A percentile compares a stretch with the other conserved stretches of the same genome.
Evolutionary conservation across 2,329 filamentous ascomycete species (phyloP).

Genomic region (Tolypocladium amazonense): DNA sequence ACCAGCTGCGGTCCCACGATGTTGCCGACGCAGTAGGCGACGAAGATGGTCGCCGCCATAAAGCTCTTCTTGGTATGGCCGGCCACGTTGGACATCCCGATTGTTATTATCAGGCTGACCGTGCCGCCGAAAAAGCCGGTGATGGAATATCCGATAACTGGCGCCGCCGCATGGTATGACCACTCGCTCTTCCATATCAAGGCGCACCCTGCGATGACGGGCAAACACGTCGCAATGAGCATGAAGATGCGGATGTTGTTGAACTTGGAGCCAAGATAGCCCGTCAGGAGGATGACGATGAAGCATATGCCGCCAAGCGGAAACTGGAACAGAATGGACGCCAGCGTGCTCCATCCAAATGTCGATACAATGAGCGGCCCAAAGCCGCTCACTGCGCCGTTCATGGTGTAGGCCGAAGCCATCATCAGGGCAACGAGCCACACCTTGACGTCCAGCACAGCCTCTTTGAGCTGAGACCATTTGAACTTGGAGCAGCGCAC

Average conservation of each 20-base stretch:
- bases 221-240: conserved; percentile 56
- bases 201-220: conserved; percentile 62
- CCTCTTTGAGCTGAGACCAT: conserved; percentile 44
- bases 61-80: conserved; percentile 71
- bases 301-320: conserved; percentile 61
- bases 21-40: conserved; percentile 66
- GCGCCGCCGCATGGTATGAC: conserved; percentile 53
- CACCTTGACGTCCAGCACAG: conserved; percentile 47
- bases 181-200: conserved; percentile 63
- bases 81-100: conserved; percentile 56
- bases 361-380: conserved; percentile 63
- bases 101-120: conserved; percentile 44
- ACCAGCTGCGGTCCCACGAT: conserved; percentile 67
- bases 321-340: conserved; percentile 65
- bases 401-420: conserved; percentile 60
- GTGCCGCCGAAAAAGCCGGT: conserved; percentile 65
- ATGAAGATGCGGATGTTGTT: conserved; percentile 55
- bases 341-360: conserved; percentile 53
- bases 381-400: conserved; percentile 61
- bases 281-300: conserved; percentile 54
- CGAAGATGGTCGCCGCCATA: conserved; percentile 64
- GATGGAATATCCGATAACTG: conserved; percentile 61
- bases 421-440: conserved; percentile 59
- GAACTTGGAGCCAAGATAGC: conserved; percentile 50
- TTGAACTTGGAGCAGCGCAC: conserved; percentile 53